Evolutionary conservation across 2,329 filamentous ascomycete species (phyloP), one percentile per base, ranked within the genome.

Genomic region (Colletotrichum filicis): DNA sequence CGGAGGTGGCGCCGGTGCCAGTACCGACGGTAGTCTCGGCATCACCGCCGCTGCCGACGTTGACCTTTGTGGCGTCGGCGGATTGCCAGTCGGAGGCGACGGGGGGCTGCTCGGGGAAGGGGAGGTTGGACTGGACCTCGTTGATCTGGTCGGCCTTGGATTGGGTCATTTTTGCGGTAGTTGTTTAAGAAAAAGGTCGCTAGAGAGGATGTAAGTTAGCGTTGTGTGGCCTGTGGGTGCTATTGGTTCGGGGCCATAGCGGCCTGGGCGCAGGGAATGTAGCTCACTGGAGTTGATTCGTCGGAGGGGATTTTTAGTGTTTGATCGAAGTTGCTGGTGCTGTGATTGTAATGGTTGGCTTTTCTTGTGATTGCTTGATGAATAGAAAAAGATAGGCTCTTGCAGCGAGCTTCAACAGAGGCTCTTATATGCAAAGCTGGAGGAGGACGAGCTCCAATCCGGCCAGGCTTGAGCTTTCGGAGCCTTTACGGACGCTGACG

Each of bases 11-110:
- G 2, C 82, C 85, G 24, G 81, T 81, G 52, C 84, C 86, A 0
- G 85, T 86, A 4, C 90, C 89, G 58, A 91, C 83, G 74, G 88
- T 86, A 65, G 85, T 88, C 76, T 88, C 80, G 1, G 87, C 77
- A 66, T 87, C 83, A 24, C 92, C 92, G 42, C 68, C 68, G 46
- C 91, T 90, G 75, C 92, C 92, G 60, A 94, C 90, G 79, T 94
- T 93, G 79, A 94, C 91, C 68, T 85, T 94, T 74, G 89, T 85
- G 37, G 87, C 87, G 78, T 96, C 93, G 63, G 89, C 86, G 0
- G 92, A 94, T 81, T 95, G 91, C 88, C 91, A 95, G 86, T 97
- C 94, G 5, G 93, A 93, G n/a, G 90, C 84, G n/a, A 83, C 85
- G 1, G 93, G 93, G 26, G 94, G 94, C 76, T 95, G 87, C 2